A percentile compares a stretch with the other conserved stretches of the same genome.
Evolutionary conservation across 306 rosid genomes (phyloP).

Genomic region (Quillaja saponaria): DNA sequence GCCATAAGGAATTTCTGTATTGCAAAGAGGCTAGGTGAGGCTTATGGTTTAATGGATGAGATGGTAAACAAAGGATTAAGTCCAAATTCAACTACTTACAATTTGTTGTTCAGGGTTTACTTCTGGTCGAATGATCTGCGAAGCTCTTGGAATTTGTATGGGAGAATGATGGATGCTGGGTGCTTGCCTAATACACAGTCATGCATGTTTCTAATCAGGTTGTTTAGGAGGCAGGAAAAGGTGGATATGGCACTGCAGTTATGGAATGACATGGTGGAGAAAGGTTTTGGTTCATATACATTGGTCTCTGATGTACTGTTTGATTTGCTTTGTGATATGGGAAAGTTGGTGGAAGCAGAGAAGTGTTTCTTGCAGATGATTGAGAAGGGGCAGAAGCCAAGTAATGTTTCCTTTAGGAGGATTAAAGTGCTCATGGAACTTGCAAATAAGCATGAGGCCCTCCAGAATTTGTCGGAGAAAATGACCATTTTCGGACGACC

Average conservation of each 20-base stretch:
- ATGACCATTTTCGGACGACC: constrained; percentile 57
- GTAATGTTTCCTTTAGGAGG: constrained; percentile 72
- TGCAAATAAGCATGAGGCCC: constrained; percentile 64
- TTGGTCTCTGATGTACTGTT: constrained; percentile 86
- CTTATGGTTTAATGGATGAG: constrained; percentile 68
- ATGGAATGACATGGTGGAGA: constrained; percentile 88
- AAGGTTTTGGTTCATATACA: constrained; percentile 76
- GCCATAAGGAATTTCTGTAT: constrained; percentile 80
- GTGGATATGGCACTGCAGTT: constrained; percentile 78
- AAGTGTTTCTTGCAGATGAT: constrained; percentile 84
- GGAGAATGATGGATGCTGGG: constrained; percentile 62
- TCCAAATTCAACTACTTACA: constrained; percentile 81
- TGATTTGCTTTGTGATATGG: constrained; percentile 83
- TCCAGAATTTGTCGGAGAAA: constrained; percentile 62
- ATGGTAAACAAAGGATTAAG: constrained; percentile 65
- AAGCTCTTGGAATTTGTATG: constrained; percentile 72
- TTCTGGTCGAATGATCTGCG: constrained; percentile 75
- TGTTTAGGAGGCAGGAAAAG: constrained; percentile 70
- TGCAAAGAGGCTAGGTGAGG: constrained; percentile 79
- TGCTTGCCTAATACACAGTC: constrained; percentile 83
- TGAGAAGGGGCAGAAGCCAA: constrained; percentile 86
- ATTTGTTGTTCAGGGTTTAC: constrained; percentile 74
- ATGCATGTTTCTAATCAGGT: constrained; percentile 81
- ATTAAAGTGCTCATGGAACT: constrained; percentile 88
- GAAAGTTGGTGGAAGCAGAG: constrained; percentile 75